Evolutionary conservation across 176 grass and related monocot species (phyloP), one percentile per base, ranked within the genome.

Genomic region (Triticum urartu): DNA sequence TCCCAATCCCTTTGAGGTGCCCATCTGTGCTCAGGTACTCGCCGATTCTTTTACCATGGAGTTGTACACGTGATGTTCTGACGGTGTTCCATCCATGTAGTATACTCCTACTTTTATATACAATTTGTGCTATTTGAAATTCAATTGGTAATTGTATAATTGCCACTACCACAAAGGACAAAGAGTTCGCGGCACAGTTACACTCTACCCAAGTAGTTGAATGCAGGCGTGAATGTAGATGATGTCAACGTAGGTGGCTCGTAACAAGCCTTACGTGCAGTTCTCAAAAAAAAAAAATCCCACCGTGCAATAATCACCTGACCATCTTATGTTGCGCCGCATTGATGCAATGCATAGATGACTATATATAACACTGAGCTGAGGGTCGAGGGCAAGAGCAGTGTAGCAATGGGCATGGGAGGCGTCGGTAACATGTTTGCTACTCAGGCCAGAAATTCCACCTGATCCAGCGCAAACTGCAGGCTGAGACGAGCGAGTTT

Each of bases 21-120:
- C 92, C 97, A 68, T 95, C 90, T 91, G 94, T 92, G 79, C 70
- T 87, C 84, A 98, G 77, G 83, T 94, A 95, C 95, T 98, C 48
- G 14, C 5, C 13, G 1, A 14, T 17, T 5, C 50, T 15, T 54
- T 54, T 5, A 18, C 50, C 7, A 58, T 58, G 18, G 52, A 58
- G 18, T 54, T 58, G 17, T 58, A 58, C 18, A 58, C 18, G 13
- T 58, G 54, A 21, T 58, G 5, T 20, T 20, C 7, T 21, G 17
- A 58, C 54, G 5, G 14, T 58, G 15, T 58, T 58, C 54, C 54
- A 3, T 58, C 18, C 54, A 20, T 21, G 6, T 1, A 21, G 18
- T 58, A 18, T 58, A 58, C 54, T 21, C 5, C 54, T 58, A 21
- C 17, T 58, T 56, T 58, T 58, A 58, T 56, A 6, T 18, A 20